phyloP scores from a whole-genome alignment of 805 yeast species.

The Myxozyma lipomycoides region DNA sequence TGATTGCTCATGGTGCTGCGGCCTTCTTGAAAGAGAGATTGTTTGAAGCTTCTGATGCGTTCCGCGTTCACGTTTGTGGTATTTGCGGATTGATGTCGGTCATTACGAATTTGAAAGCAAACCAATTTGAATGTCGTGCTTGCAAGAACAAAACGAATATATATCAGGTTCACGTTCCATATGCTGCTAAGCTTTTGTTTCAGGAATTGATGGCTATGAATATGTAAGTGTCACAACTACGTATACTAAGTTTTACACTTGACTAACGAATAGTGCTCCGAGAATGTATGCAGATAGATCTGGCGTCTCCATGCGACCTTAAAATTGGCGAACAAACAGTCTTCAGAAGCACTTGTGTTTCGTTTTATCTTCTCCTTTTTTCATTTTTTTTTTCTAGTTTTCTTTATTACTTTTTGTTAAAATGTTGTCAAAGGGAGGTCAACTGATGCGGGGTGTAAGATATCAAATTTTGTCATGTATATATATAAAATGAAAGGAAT shows the following conservation, averaged over 20 bases:
- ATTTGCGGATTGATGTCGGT: slow-evolving; percentile 98
- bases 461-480: too few relatives aligned
- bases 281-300: slow-evolving; percentile 93
- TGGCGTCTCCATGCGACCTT: slow-evolving; percentile 43
- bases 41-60: slow-evolving; percentile 99
- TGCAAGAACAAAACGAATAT: slow-evolving; percentile 98
- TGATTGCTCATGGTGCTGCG: slow-evolving; percentile 99
- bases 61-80: slow-evolving; percentile 97
- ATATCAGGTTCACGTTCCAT: slow-evolving; percentile 92
- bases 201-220: slow-evolving; percentile 99
- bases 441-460: too few relatives aligned
- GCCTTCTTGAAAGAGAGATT: slow-evolving; percentile 95
- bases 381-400: too few relatives aligned
- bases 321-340: too few relatives aligned
- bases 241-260: not conserved
- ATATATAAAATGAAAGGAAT: too few relatives aligned
- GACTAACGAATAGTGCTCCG: slow-evolving; percentile 43
- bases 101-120: slow-evolving; percentile 94
- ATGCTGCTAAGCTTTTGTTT: slow-evolving; percentile 96
- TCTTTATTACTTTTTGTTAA: too few relatives aligned
- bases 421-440: too few relatives aligned
- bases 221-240: slow-evolving; percentile 41
- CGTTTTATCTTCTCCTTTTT: too few relatives aligned
- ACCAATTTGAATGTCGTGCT: slow-evolving; percentile 96
- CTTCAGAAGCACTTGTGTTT: too few relatives aligned